phyloP scores from a whole-genome alignment of 306 rosid species.

The Ceratonia siliqua region DNA sequence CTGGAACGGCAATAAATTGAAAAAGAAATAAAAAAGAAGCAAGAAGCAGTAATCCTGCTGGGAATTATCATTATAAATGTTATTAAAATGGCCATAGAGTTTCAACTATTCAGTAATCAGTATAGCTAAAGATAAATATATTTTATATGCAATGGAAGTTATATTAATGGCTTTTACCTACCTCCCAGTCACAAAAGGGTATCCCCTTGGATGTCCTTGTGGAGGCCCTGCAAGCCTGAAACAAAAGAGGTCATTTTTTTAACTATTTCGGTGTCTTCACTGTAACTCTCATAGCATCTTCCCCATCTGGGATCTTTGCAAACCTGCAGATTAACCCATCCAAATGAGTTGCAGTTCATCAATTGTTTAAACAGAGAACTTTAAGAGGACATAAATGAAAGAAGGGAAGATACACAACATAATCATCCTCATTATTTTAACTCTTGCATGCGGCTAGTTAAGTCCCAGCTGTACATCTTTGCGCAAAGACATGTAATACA shows the following conservation, averaged over 20 bases:
- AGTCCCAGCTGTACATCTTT: neutral
- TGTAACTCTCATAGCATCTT: conserved; percentile 77
- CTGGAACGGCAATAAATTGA: neutral
- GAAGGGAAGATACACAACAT: neutral
- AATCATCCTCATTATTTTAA: conserved; percentile 9
- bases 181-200: conserved; percentile 88
- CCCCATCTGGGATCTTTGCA: conserved; percentile 96
- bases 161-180: conserved; percentile 25
- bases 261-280: conserved; percentile 81
- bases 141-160: neutral
- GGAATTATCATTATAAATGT: no score
- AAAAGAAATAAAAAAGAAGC: neutral
- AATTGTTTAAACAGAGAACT: neutral
- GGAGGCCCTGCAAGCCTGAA: conserved; percentile 88
- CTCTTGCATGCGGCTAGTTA: neutral
- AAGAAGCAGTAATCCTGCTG: neutral
- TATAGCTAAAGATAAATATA: neutral
- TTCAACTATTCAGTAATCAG: no score
- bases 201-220: conserved; percentile 65
- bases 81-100: no score
- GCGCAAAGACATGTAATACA: neutral
- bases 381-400: neutral
- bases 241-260: conserved; percentile 73
- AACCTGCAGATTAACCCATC: conserved; percentile 51
- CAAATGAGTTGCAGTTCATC: conserved; percentile 26